These are phyloP conservation scores for Fallopia convolvulus DNA, from an alignment of 148 eudicot genomes.

Conservation along the genomic window DNA sequence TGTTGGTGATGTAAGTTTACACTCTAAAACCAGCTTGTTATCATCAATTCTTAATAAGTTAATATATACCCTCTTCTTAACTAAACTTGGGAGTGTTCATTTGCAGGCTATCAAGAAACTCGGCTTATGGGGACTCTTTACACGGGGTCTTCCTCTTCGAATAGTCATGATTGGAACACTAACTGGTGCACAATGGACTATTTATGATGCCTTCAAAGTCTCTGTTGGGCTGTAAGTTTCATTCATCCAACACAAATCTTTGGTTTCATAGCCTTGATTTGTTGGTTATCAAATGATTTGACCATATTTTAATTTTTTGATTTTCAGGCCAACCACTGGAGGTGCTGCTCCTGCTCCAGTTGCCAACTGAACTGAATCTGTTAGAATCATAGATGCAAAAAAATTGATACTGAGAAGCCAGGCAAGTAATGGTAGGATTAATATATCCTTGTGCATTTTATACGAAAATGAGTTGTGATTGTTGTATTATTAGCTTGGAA, in stretches of 20 bases:
- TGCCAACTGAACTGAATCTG: neutral
- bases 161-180: slow-evolving; percentile 72
- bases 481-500: neutral
- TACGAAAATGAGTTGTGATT: neutral
- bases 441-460: neutral
- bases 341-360: slow-evolving; percentile 24
- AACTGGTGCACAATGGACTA: slow-evolving; percentile 72
- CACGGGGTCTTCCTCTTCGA: slow-evolving; percentile 80
- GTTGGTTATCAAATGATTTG: slow-evolving; percentile 17
- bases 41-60: neutral
- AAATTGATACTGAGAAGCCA: neutral
- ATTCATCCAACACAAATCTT: neutral
- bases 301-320: neutral
- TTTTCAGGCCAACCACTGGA: slow-evolving; percentile 42
- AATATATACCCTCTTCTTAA: neutral
- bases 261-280: neutral
- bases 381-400: neutral
- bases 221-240: slow-evolving; percentile 70
- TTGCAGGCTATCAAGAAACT: slow-evolving; percentile 66
- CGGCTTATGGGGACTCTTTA: slow-evolving; percentile 56
- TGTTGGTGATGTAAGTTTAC: slow-evolving; percentile 18
- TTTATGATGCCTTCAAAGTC: slow-evolving; percentile 72
- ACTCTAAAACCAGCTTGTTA: neutral
- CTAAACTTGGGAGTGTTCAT: slow-evolving; percentile 7
- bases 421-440: neutral